A percentile compares a stretch with the other conserved stretches of the same genome.
These are phyloP conservation scores for Wickerhamomyces kurtzmanii DNA, from an alignment of 805 yeast genomes.

Conservation along the genomic window DNA sequence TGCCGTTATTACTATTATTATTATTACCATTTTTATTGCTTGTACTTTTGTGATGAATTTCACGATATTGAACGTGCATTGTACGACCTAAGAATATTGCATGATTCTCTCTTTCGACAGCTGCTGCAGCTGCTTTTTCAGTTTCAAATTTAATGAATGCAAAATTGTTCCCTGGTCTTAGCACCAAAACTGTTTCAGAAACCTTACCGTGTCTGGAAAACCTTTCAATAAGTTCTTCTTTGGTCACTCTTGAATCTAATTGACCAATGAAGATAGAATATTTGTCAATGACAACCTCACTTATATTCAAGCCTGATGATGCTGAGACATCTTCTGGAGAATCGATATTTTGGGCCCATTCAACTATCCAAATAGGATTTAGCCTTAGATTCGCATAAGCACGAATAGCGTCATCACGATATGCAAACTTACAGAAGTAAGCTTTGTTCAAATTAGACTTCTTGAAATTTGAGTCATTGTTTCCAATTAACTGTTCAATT, in stretches of 20 bases:
- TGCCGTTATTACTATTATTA: slow-evolving; percentile 8
- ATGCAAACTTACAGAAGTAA: slow-evolving; percentile 76
- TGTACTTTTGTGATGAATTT: slow-evolving; percentile 31
- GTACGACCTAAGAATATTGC: slow-evolving; percentile 63
- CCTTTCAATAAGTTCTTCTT: slow-evolving; percentile 43
- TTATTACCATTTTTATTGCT: slow-evolving; percentile 15
- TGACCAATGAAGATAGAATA: slow-evolving; percentile 76
- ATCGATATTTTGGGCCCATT: slow-evolving; percentile 83
- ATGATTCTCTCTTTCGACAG: slow-evolving; percentile 81
- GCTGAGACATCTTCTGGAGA: slow-evolving; percentile 23
- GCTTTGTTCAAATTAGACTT: slow-evolving; percentile 23
- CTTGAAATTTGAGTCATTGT: slow-evolving; percentile 20
- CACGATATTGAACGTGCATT: slow-evolving; percentile 80
- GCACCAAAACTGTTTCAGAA: slow-evolving; percentile 41
- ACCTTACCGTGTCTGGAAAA: slow-evolving; percentile 64
- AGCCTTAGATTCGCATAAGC: slow-evolving; percentile 66
- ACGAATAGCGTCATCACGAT: slow-evolving; percentile 79
- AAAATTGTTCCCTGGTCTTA: slow-evolving; percentile 42
- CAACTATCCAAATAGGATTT: slow-evolving; percentile 46
- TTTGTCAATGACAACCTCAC: slow-evolving; percentile 48
- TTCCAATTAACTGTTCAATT: slow-evolving; percentile 53
- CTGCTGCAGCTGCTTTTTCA: slow-evolving; percentile 74
- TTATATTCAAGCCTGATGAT: slow-evolving; percentile 6
- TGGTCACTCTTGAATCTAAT: slow-evolving; percentile 42
- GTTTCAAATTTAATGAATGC: slow-evolving; percentile 63